phyloP scores from a whole-genome alignment of 2,329 filamentous ascomycete species.

The Aspergillus jensenii region DNA sequence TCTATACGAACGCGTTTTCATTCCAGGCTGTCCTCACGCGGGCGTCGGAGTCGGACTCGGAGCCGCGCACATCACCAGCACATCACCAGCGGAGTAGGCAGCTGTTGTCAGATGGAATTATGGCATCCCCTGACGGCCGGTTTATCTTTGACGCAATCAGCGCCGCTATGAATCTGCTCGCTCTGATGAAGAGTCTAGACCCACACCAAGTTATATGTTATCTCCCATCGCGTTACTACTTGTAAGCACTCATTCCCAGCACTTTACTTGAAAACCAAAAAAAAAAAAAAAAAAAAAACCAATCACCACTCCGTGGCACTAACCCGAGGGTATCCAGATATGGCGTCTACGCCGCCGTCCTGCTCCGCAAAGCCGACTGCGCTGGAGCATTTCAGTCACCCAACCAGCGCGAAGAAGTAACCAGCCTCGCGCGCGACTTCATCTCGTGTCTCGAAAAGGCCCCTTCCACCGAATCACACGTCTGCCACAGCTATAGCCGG shows the following conservation, averaged over 20 bases:
- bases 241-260: not conserved
- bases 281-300: no score
- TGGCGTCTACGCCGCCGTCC: not conserved
- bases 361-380: not conserved
- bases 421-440: not conserved
- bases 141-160: not conserved
- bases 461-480: not conserved
- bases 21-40: not conserved
- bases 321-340: not conserved
- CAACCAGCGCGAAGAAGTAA: not conserved
- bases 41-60: not conserved
- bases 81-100: not conserved
- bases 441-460: not conserved
- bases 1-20: not conserved
- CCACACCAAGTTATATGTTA: not conserved
- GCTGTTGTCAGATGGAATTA: not conserved
- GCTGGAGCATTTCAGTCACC: not conserved
- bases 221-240: not conserved
- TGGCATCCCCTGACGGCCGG: not conserved
- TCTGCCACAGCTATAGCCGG: not conserved
- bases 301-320: not conserved
- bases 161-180: not conserved
- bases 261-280: not conserved
- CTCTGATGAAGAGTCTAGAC: not conserved
- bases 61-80: not conserved